Evolutionary conservation across 2,329 filamentous ascomycete genomes (phyloP), one percentile per base, ranked within the genome.

Genomic region (Ceratocystis papillata): DNA sequence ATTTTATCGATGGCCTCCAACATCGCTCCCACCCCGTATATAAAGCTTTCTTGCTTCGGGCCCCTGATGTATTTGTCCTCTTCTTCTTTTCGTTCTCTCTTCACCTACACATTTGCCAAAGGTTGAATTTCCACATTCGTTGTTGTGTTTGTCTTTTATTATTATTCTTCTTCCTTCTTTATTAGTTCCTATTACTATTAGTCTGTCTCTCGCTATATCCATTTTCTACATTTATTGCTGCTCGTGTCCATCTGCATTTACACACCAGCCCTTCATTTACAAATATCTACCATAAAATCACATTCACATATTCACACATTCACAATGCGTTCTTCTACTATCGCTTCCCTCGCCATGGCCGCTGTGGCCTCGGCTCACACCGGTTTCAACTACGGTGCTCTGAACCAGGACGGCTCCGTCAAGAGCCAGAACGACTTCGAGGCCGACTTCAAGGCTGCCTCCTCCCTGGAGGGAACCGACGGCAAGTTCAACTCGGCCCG

Each of bases 351-450:
- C 30, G 37, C 66, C 41, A 22, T 65, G 46, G 68, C 65, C 59
- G 53, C 60, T 28, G 65, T 66, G 20, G 69, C 68, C 64, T 78
- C 78, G 62, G 75, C 73, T 62, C 76, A 77, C 74, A 79, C 83
- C 69, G 88, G 88, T 70, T 90, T 90, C 83, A 90, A 90, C 80
- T 90, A 88, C 70, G 87, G 86, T 69, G 79, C 81, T 67, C 80
- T 80, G 68, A 84, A 85, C 72, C 81, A 79, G 61, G 82, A 84
- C 71, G 81, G 85, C 69, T 75, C 79, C 44, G 75, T 79, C 72
- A 88, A 88, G 77, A 70, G 71, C 64, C 81, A 87, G 72, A 71
- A 79, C 12, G 85, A 89, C 73, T 92, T 87, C 75, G 83, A 88
- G 77, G 77, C 80, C 71, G 83, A 88, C 76, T 90, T 90, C 80